phyloP scores from a whole-genome alignment of 2,329 filamentous ascomycete genomes.

The Emergomyces pasteurianus region DNA sequence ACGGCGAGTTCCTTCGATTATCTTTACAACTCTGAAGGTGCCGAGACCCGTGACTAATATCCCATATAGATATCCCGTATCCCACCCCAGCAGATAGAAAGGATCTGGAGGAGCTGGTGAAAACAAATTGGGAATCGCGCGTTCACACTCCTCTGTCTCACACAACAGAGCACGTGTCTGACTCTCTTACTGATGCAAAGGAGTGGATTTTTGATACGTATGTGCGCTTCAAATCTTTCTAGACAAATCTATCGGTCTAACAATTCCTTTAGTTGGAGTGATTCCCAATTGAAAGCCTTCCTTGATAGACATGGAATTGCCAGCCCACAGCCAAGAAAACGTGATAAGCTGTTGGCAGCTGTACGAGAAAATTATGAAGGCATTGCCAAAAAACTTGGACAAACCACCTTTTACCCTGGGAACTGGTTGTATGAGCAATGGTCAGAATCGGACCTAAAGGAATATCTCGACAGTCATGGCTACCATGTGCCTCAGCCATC shows the following conservation, averaged over 20 bases:
- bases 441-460: slow-evolving; percentile 87
- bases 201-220: slow-evolving; percentile 87
- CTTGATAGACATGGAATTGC: slow-evolving; percentile 80
- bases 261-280: slow-evolving; percentile 56
- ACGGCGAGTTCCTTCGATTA: slow-evolving; percentile 35
- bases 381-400: slow-evolving; percentile 60
- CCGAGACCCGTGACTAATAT: not conserved
- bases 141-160: slow-evolving; percentile 64
- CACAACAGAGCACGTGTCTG: slow-evolving; percentile 61
- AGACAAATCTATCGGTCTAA: slow-evolving; percentile 23
- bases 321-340: slow-evolving; percentile 73
- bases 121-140: slow-evolving; percentile 75
- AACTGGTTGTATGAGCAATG: slow-evolving; percentile 88
- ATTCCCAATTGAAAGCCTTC: slow-evolving; percentile 87
- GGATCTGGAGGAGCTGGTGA: slow-evolving; percentile 83
- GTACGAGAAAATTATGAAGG: slow-evolving; percentile 71
- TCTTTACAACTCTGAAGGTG: not conserved
- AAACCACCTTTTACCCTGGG: slow-evolving; percentile 77
- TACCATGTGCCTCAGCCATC: slow-evolving; percentile 75
- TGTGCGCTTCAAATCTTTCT: not conserved
- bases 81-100: slow-evolving; percentile 85
- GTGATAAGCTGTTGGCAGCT: slow-evolving; percentile 67
- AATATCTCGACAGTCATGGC: slow-evolving; percentile 82
- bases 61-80: slow-evolving; percentile 56
- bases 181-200: slow-evolving; percentile 60